phyloP scores from a whole-genome alignment of 73 alveolate genomes.

The Paramecium sonneborni region DNA sequence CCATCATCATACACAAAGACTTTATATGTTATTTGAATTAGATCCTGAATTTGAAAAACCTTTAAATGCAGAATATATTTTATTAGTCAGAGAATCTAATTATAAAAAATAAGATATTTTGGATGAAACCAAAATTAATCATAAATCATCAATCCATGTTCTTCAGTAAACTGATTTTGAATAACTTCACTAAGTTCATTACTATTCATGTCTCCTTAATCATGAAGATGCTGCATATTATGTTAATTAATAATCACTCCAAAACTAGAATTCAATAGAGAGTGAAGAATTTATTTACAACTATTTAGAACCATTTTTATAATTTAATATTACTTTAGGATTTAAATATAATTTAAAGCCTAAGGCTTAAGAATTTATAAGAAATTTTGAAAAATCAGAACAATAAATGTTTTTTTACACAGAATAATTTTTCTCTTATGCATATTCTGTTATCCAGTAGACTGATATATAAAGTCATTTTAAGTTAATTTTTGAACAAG shows the following conservation, averaged over 20 bases:
- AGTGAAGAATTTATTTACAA: neutral
- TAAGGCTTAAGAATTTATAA: neutral
- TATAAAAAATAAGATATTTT: neutral
- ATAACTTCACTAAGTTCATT: neutral
- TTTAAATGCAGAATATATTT: neutral
- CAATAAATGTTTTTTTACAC: neutral
- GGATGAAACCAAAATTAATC: neutral
- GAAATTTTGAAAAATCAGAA: neutral
- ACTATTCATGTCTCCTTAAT: neutral
- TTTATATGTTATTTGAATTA: slow-evolving; percentile 20
- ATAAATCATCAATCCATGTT: neutral
- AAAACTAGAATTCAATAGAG: neutral
- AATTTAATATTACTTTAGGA: neutral
- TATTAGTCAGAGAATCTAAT: slow-evolving; percentile 21
- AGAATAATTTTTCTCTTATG: neutral
- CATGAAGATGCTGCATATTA: slow-evolving; percentile 3
- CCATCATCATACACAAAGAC: neutral
- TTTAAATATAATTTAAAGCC: neutral
- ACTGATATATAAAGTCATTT: neutral
- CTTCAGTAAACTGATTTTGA: neutral
- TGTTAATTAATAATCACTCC: neutral
- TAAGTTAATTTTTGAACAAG: neutral
- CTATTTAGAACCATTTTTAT: neutral
- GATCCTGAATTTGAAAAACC: neutral
- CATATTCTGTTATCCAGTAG: neutral